A percentile compares a stretch with the other conserved stretches of the same genome.
Conservation (phyloP, 331 rosid genomes). For the Malus hybrid region DNA sequence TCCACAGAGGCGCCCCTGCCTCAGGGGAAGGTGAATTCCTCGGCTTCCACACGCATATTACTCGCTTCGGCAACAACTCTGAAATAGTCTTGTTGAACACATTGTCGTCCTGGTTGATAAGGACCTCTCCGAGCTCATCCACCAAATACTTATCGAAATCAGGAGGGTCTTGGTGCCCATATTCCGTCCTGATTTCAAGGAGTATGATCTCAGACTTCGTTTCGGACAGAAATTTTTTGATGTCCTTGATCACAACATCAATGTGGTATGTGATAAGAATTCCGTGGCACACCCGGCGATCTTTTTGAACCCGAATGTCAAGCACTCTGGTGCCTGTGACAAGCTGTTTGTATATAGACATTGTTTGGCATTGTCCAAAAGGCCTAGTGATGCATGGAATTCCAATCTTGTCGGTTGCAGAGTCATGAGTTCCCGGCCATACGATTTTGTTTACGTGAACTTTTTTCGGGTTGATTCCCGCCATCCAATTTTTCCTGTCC, state of each 20-base stretch:
- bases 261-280: constrained; percentile 53
- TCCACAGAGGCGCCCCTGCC: constrained; percentile 55
- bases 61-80: constrained; percentile 58
- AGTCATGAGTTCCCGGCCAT: constrained; percentile 92
- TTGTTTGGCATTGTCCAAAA: constrained; percentile 77
- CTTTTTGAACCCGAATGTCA: constrained; percentile 62
- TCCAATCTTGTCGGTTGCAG: constrained; percentile 77
- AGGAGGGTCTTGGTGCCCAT: constrained; percentile 69
- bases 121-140: constrained; percentile 44
- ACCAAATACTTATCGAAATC: constrained; percentile 53
- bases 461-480: constrained; percentile 35
- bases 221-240: constrained; percentile 54
- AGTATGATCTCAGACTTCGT: constrained; percentile 60
- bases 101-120: constrained; percentile 55
- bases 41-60: constrained; percentile 83
- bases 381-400: constrained; percentile 68
- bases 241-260: constrained; percentile 49
- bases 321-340: constrained; percentile 46
- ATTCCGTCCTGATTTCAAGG: constrained; percentile 73
- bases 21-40: constrained; percentile 50
- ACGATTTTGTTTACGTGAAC: constrained; percentile 40
- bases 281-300: constrained; percentile 66
- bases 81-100: constrained; percentile 52
- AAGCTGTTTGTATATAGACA: constrained; percentile 64
- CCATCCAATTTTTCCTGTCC: constrained; percentile 82